Conservation (phyloP, 768 basidiomycete genomes). For the Lentinus tigrinus region DNA sequence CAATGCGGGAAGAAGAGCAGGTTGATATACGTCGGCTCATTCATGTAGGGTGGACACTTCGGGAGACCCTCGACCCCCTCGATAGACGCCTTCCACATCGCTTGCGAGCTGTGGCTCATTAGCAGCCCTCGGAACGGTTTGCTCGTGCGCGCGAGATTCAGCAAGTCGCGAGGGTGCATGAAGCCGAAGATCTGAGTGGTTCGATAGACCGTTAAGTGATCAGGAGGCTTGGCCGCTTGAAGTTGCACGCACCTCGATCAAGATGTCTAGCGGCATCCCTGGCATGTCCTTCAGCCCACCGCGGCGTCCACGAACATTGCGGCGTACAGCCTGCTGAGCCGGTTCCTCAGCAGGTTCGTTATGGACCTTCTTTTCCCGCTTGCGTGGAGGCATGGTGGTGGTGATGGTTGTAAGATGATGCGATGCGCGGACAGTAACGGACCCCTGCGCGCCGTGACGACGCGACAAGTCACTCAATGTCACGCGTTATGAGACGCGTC, state of each 20-base stretch:
- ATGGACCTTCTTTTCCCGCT: background rate
- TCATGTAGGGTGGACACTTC: conserved; percentile 15
- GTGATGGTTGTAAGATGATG: background rate
- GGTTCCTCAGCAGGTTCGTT: background rate
- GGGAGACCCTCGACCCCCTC: conserved; percentile 13
- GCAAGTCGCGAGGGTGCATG: conserved; percentile 18
- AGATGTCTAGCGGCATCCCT: conserved; percentile 13
- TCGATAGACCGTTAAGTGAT: background rate
- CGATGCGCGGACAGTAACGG: background rate
- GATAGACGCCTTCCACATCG: conserved; percentile 12
- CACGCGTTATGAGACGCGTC: no score
- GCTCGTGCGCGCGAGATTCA: conserved; percentile 14
- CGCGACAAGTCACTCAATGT: background rate
- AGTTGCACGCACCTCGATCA: conserved; percentile 5
- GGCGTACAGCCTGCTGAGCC: background rate
- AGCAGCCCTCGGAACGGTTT: conserved; percentile 16
- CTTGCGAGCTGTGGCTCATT: conserved; percentile 5
- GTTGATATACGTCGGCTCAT: conserved; percentile 19
- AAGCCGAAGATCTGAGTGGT: conserved; percentile 6
- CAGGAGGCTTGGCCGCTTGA: background rate
- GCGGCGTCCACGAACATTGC: conserved; percentile 6
- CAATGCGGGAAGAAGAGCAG: conserved; percentile 17
- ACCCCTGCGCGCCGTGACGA: background rate
- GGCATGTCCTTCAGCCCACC: conserved; percentile 17
- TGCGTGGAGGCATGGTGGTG: background rate